Base-by-base conservation (phyloP, 495 filamentous ascomycete species). In the Platismatia glauca region DNA sequence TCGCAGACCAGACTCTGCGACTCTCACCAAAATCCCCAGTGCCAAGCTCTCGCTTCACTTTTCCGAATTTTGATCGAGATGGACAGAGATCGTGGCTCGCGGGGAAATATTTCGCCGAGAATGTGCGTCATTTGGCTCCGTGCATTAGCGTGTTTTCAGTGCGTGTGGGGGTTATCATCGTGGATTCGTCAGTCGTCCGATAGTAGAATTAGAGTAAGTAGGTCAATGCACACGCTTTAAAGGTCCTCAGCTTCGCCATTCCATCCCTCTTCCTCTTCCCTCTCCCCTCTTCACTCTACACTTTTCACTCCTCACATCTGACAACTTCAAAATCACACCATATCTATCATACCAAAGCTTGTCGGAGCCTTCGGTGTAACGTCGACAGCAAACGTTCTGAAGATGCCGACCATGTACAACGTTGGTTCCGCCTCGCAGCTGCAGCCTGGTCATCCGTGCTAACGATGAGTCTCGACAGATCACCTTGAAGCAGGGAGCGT, bases 401-500 rank as follows among this genome's bases (percentile, higher is more conserved):
- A 38, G 22, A 67, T 67, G 65, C 65, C 65, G 61, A 63, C 86
- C 81, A 79, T 84, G 66, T 86, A 81, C 79, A 90, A 89, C 70
- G 87, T 89, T 78, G 57, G 81, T 77, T 13, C 39, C 37, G 18
- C 58, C 58, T 24, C 3, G 18, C 5, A 35, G 50, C 44, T 37
- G 18, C 50, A 44, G 22, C 50, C 55, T 57, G 15, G 24, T 22
- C 34, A 46, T 24, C 22, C 53, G 18, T 43, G 48, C 35, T 64
- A 41, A 58, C 33, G 0, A 31, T 15, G 11, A n/a, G 1, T 9
- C 22, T 48, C 31, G 55, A 37, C 66, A 96, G 91, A 82, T 96
- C 61, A 92, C 91, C 64, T 77, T 89, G 67, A 95, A 93, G 76
- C 74, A 83, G 2, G 78, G 81, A 58, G 81, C 84, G 58, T 78